phyloP scores from a whole-genome alignment of 805 yeast genomes.

The Candida nanaspora region DNA sequence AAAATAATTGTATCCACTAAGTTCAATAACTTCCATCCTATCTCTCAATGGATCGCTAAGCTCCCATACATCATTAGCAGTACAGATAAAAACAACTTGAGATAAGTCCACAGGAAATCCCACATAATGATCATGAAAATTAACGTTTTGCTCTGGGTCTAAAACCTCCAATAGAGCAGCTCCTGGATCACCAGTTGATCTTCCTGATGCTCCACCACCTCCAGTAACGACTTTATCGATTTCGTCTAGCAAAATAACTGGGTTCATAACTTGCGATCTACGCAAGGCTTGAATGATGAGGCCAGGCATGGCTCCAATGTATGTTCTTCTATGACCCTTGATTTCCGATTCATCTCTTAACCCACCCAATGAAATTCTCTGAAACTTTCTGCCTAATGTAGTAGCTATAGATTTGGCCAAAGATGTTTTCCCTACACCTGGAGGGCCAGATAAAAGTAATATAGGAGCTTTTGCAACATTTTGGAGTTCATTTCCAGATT shows the following conservation, averaged over 20 bases:
- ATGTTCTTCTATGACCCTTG: constrained; percentile 85
- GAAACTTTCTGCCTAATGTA: constrained; percentile 67
- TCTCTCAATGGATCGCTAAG: constrained; percentile 75
- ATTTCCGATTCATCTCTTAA: constrained; percentile 84
- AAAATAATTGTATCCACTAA: constrained; percentile 71
- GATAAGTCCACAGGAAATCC: constrained; percentile 84
- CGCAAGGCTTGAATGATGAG: constrained; percentile 68
- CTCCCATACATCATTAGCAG: constrained; percentile 71
- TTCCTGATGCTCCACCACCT: constrained; percentile 25
- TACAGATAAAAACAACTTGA: constrained; percentile 74
- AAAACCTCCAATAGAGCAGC: constrained; percentile 84
- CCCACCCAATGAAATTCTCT: constrained; percentile 81
- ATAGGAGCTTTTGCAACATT: constrained; percentile 50
- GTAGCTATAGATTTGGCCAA: constrained; percentile 76
- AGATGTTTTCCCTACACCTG: constrained; percentile 90
- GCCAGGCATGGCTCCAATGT: constrained; percentile 92
- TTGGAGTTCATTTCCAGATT: neutral
- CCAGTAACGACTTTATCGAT: constrained; percentile 72
- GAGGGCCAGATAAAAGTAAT: constrained; percentile 80
- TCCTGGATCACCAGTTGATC: constrained; percentile 76
- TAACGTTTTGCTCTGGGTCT: constrained; percentile 81
- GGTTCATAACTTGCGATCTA: constrained; percentile 71
- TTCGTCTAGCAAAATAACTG: constrained; percentile 78
- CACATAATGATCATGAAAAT: constrained; percentile 74
- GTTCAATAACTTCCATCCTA: constrained; percentile 74